Percentiles rank a stretch among this genome's conserved stretches.
These are phyloP conservation scores for Suillus plorans DNA, from an alignment of 768 basidiomycete genomes.

Conservation along the genomic window DNA sequence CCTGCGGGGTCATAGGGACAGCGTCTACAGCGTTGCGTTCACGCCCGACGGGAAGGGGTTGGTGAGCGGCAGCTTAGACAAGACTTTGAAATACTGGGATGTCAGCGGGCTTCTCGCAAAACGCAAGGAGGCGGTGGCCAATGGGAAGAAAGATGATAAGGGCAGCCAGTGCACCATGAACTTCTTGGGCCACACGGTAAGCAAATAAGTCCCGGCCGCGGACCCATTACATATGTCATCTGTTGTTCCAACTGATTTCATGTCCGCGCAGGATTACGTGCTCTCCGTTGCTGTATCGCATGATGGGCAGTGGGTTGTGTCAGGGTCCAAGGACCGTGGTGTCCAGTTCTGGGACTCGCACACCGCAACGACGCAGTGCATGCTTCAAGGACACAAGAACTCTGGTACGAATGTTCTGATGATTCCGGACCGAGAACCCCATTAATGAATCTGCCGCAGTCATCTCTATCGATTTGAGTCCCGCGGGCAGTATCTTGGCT, in stretches of 20 bases:
- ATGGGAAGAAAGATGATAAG: slow-evolving; percentile 31
- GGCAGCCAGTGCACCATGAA: slow-evolving; percentile 30
- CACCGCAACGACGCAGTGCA: slow-evolving; percentile 31
- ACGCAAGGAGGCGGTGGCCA: slow-evolving; percentile 36
- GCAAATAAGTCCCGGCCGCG: background rate
- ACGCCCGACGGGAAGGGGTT: slow-evolving; percentile 21
- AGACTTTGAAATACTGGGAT: slow-evolving; percentile 45
- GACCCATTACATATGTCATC: background rate
- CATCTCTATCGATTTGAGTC: slow-evolving; percentile 38
- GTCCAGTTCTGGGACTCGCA: slow-evolving; percentile 37
- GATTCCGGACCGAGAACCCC: background rate
- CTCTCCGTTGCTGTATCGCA: slow-evolving; percentile 31
- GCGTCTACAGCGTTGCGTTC: slow-evolving; percentile 33
- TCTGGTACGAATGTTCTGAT: slow-evolving; percentile 29
- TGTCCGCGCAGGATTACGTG: slow-evolving; percentile 27
- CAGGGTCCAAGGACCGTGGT: slow-evolving; percentile 38
- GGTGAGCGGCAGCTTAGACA: slow-evolving; percentile 31
- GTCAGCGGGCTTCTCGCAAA: slow-evolving; percentile 24
- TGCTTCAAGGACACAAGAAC: slow-evolving; percentile 35
- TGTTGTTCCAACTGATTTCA: background rate
- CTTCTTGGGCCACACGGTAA: slow-evolving; percentile 29
- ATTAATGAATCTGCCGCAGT: slow-evolving; percentile 20
- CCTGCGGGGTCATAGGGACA: slow-evolving; percentile 29
- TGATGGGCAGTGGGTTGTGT: slow-evolving; percentile 34
- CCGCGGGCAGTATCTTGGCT: slow-evolving; percentile 29